Base-by-base conservation (phyloP, 495 filamentous ascomycete species). In the Xanthoparmelia taractica region DNA sequence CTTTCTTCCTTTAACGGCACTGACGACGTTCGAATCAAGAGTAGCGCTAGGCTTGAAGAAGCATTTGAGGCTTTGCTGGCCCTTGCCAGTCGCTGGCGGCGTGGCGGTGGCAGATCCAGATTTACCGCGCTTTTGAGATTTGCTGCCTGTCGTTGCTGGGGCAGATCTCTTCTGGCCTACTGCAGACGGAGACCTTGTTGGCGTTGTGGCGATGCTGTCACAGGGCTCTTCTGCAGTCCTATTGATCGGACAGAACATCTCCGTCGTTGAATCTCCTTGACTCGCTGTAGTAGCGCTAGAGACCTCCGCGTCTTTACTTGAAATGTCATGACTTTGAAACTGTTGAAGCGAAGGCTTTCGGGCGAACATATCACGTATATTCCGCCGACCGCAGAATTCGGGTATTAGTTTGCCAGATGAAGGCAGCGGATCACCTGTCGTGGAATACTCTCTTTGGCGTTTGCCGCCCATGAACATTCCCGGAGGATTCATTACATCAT, bases 351-450 rank as follows among this genome's bases (percentile, higher is more conserved):
- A 59, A 60, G 79, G 82, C 70, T 84, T 91, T 41, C 77, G 80
- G 27, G 76, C 71, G 67, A 97, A 96, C 92, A 97, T 96, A 65
- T 96, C 92, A 63, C 88, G 91, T 69, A 97, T 96, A 69, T 77
- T 96, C 65, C 84, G 81, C 5, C 92, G 85, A 55, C 84, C 85
- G 65, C 91, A 84, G 65, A 96, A 97, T 70, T 97, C 92, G 0
- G 91, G 88, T 48, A 96, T 86, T 20, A 93, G 79, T 66, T 85
- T 91, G 0, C 86, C 91, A 11, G 92, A 96, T 1, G 83, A 74
- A n/a, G 90, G 84, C 15, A 91, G 77, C 2, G 87, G 72, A 67
- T 88, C 82, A 67, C 84, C 87, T 3, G 76, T 68, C 36, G 38
- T 40, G 15, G 82, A 79, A 76, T 86, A 92, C 40, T 89, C 85